Evolutionary conservation across 768 basidiomycete species (phyloP).

Genomic region (Suillus occidentalis): DNA sequence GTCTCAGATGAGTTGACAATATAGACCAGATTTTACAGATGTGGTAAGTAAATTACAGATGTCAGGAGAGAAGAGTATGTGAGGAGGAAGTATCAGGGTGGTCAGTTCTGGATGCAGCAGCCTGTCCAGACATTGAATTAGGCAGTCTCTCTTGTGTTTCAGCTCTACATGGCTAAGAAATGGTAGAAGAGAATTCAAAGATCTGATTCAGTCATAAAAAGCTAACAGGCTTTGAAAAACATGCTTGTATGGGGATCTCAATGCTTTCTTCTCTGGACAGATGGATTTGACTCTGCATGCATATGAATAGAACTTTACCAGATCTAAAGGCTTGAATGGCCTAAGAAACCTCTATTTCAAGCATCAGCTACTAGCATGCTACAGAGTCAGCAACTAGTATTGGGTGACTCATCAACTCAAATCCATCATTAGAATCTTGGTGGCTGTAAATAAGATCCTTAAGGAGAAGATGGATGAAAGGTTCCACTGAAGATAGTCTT

Average conservation of each 20-base stretch:
- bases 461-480: too few relatives aligned
- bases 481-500: too few relatives aligned
- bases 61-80: neutral
- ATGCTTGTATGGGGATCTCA: neutral
- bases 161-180: neutral
- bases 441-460: too few relatives aligned
- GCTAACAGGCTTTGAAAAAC: neutral
- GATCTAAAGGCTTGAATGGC: neutral
- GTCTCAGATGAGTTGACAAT: neutral
- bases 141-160: neutral
- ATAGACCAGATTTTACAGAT: neutral
- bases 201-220: neutral
- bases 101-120: neutral
- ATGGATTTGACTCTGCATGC: neutral
- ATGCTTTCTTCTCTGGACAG: neutral
- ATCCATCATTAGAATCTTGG: too few relatives aligned
- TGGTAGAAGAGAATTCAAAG: neutral
- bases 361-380: too few relatives aligned
- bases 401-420: too few relatives aligned
- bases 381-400: too few relatives aligned
- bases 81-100: neutral
- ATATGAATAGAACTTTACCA: neutral
- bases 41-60: neutral
- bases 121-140: neutral
- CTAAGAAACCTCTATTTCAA: neutral